phyloP scores from a whole-genome alignment of 371 early-diverging fungal genomes.

The Blakeslea trispora region DNA sequence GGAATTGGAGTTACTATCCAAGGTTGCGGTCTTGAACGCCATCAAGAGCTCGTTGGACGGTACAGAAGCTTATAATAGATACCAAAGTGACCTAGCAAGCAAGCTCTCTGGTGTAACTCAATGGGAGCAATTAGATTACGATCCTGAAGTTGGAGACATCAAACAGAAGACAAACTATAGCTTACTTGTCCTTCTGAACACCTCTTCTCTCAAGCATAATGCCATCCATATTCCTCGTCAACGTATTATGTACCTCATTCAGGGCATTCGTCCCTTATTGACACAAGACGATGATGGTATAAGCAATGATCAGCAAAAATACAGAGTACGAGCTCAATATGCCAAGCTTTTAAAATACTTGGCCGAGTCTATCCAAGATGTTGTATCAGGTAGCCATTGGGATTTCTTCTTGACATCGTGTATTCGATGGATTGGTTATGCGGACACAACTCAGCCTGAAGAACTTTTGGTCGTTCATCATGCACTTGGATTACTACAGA shows the following conservation, averaged over 20 bases:
- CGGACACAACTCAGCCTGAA: conserved; percentile 28
- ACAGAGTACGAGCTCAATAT: conserved; percentile 39
- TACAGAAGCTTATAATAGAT: conserved; percentile 23
- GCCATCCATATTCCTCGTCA: conserved; percentile 49
- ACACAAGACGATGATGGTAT: conserved; percentile 10
- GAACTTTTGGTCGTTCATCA: conserved; percentile 21
- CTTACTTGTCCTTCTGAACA: conserved; percentile 35
- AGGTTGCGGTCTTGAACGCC: conserved; percentile 33
- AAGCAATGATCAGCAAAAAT: conserved; percentile 13
- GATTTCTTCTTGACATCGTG: conserved; percentile 51
- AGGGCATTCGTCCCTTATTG: conserved; percentile 48
- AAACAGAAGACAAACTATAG: conserved; percentile 31
- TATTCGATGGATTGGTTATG: conserved; percentile 40
- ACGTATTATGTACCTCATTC: conserved; percentile 50
- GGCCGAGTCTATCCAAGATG: conserved; percentile 52
- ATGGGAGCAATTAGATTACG: conserved; percentile 29
- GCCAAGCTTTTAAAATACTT: conserved; percentile 43
- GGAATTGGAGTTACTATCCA: conserved; percentile 28
- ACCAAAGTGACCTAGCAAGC: conserved; percentile 47
- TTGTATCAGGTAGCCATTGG: conserved; percentile 57
- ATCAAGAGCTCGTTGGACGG: conserved; percentile 30
- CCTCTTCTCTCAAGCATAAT: conserved; percentile 34
- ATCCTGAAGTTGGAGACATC: conserved; percentile 11
- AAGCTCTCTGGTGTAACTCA: conserved; percentile 33
- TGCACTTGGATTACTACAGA: conserved; percentile 20